Percentiles rank a stretch among this genome's conserved stretches.
Conservation (phyloP, 139 green algal species). For the Chlorella sorokiniana region DNA sequence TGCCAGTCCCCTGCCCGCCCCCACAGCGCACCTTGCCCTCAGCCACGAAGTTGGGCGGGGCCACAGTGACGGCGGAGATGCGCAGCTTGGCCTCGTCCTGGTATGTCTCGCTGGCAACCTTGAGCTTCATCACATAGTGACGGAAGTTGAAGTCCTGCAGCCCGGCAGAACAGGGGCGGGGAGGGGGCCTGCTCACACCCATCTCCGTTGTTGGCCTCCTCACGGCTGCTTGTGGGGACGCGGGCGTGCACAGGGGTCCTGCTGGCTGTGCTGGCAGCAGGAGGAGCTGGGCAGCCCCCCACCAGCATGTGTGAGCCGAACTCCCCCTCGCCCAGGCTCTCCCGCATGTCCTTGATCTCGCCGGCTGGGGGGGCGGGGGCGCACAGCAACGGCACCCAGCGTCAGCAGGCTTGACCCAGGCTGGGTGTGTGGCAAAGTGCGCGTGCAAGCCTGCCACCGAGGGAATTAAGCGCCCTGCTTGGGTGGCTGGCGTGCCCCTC, state of each 20-base stretch:
- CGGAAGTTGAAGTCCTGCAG: conserved; percentile 50
- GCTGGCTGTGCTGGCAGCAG: neutral
- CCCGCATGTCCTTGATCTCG: conserved; percentile 14
- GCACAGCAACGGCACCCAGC: too few relatives aligned
- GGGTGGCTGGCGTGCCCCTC: neutral
- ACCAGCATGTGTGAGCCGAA: conserved; percentile 25
- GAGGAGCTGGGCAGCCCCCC: neutral
- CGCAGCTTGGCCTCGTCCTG: conserved; percentile 88
- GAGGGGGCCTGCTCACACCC: neutral
- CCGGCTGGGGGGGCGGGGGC: conserved; percentile 8
- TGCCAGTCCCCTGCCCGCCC: neutral
- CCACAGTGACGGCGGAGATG: conserved; percentile 51
- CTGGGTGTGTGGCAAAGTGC: neutral
- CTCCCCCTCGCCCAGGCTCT: conserved; percentile 6
- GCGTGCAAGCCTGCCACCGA: neutral
- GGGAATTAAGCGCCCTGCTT: neutral
- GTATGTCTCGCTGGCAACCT: conserved; percentile 86
- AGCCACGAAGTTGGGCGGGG: conserved; percentile 32
- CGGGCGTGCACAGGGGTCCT: too few relatives aligned
- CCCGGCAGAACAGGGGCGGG: neutral
- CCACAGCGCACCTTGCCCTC: conserved; percentile 12
- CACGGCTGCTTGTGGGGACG: too few relatives aligned
- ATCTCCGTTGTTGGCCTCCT: neutral
- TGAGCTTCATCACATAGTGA: conserved; percentile 65
- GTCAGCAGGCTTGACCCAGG: neutral